Base-by-base conservation (phyloP, 306 rosid species). In the Dryas drummondii region DNA sequence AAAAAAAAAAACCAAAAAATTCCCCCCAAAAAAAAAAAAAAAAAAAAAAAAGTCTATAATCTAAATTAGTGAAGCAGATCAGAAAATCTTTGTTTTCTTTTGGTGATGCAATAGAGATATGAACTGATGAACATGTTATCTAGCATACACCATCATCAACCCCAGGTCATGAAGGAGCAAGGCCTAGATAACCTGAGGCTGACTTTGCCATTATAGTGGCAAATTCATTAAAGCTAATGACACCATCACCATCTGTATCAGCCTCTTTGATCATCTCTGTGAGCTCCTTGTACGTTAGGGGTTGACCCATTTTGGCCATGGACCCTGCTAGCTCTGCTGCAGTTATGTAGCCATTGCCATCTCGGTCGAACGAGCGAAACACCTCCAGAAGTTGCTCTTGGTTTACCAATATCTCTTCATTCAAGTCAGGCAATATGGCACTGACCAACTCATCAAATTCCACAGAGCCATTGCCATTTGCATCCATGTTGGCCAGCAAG, bases 251-350 rank as follows among this genome's bases (percentile, higher is more conserved):
- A 55, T 93, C 86, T 0, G 70, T 57, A 64, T 93, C 96, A 22
- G 97, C 98, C 71, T 91, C 96, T 75, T 72, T 83, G 75, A 93
- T 93, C 92, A 88, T 93, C 79, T 89, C 93, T 0, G 86, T 91
- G n/a, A 93, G 87, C 72, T 93, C 98, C 51, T 81, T 70, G 58
- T 85, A 91, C 6, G 96, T 88, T 32, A 91, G 62, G 0, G 97
- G 93, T 51, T 91, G 98, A 0, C 98, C 97, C 91, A 93, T 86
- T 76, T 88, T 93, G 42, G 97, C 93, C 98, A 91, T 89, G 4
- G 96, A 87, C 4, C 89, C 87, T 0, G 97, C 98, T 19, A 93
- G 77, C 76, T 93, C 97, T 0, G 92, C 92, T 0, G 97, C 96
- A 0, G 98, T 79, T 2, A 91, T 91, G 49, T 67, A 85, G 4